Percentiles rank a stretch among this genome's conserved stretches.
phyloP scores from a whole-genome alignment of 805 yeast genomes.

The Candida parachauliodes region DNA sequence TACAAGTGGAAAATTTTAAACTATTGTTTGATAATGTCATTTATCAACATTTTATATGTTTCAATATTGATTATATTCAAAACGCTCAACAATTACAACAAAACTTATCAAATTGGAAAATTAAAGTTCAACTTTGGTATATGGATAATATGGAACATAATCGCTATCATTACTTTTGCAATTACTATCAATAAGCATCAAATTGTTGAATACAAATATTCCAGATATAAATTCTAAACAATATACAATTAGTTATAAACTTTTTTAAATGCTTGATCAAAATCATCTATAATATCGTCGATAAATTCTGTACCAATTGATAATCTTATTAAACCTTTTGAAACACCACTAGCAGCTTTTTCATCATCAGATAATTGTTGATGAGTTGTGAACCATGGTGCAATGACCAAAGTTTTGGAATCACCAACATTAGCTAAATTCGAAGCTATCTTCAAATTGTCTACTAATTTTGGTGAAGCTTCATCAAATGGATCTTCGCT shows the following conservation, averaged over 20 bases:
- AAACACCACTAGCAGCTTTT: slow-evolving; percentile 79
- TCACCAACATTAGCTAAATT: slow-evolving; percentile 97
- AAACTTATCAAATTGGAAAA: background rate
- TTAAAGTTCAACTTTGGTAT: background rate
- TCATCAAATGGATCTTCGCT: slow-evolving; percentile 62
- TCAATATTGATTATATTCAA: background rate
- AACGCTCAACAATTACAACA: background rate
- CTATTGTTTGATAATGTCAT: background rate
- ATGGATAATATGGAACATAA: slow-evolving; percentile 4
- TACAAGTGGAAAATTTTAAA: background rate
- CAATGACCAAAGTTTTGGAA: slow-evolving; percentile 89
- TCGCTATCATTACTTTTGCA: too few relatives aligned
- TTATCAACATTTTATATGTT: background rate
- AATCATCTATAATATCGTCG: slow-evolving; percentile 86
- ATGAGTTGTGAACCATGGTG: slow-evolving; percentile 95
- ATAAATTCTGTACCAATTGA: slow-evolving; percentile 89
- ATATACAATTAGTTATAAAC: slow-evolving; percentile 35
- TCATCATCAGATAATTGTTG: slow-evolving; percentile 84
- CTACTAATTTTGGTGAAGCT: slow-evolving; percentile 82
- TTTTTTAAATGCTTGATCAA: slow-evolving; percentile 75
- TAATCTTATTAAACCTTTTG: slow-evolving; percentile 82
- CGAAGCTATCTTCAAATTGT: slow-evolving; percentile 77
- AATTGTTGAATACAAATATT: background rate
- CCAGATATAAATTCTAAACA: background rate
- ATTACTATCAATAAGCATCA: too few relatives aligned